Conservation (phyloP, 257 asterid genomes). For the Solanum sitiens region DNA sequence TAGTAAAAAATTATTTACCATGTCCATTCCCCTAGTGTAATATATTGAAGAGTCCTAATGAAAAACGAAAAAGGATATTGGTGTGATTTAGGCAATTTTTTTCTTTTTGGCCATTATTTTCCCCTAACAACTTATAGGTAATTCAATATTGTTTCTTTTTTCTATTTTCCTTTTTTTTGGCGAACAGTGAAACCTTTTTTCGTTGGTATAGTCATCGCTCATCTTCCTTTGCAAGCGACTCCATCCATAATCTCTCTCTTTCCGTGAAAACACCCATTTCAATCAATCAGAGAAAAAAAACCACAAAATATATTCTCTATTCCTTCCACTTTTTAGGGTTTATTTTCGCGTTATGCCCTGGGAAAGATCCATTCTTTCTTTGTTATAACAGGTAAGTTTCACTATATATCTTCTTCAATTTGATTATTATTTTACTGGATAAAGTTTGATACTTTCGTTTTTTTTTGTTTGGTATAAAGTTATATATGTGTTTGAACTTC, state of each 20-base stretch:
- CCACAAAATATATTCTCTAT: not conserved
- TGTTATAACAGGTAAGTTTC: slow-evolving; percentile 1
- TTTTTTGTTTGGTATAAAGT: not conserved
- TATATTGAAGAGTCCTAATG: not conserved
- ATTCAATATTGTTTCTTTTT: not conserved
- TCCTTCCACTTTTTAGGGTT: slow-evolving; percentile 7
- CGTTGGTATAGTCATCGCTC: not conserved
- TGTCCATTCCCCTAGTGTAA: not conserved
- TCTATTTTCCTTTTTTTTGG: not conserved
- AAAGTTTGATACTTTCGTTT: not conserved
- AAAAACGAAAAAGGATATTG: not conserved
- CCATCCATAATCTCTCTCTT: not conserved
- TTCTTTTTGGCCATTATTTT: not conserved
- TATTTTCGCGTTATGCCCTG: not conserved
- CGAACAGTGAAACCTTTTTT: not conserved
- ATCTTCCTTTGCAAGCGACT: not conserved
- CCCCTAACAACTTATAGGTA: not conserved
- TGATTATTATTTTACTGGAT: not conserved
- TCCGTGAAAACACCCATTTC: not conserved
- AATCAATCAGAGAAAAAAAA: not conserved
- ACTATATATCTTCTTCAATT: not conserved
- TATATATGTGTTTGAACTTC: not conserved
- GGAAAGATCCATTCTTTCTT: not conserved
- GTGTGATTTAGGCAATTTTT: not conserved
- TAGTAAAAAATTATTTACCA: not conserved